A percentile compares a stretch with the other conserved stretches of the same genome.
phyloP scores from a whole-genome alignment of 257 asterid genomes.

The Solanum pimpinellifolium region DNA sequence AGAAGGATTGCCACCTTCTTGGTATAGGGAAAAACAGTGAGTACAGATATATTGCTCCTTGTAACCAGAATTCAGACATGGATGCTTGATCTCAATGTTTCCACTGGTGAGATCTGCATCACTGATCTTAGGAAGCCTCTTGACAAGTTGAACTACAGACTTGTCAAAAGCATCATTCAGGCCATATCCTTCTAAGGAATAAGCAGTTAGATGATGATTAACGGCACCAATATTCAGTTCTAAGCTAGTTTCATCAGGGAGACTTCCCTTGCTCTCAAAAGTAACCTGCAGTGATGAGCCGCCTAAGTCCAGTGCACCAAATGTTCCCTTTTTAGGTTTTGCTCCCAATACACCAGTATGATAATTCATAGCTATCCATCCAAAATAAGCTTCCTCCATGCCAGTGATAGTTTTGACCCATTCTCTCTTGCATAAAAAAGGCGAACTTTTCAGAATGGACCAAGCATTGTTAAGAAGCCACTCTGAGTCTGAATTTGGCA shows the following conservation, averaged over 20 bases:
- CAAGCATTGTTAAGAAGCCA: slow-evolving; percentile 90
- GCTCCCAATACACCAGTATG: slow-evolving; percentile 65
- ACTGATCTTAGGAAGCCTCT: slow-evolving; percentile 40
- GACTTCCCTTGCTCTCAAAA: slow-evolving; percentile 48
- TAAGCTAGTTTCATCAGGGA: slow-evolving; percentile 47
- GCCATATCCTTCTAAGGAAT: slow-evolving; percentile 88
- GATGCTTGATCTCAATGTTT: slow-evolving; percentile 64
- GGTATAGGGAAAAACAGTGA: slow-evolving; percentile 40
- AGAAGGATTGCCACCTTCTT: slow-evolving; percentile 40
- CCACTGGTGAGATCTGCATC: slow-evolving; percentile 44
- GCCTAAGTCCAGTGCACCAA: slow-evolving; percentile 95
- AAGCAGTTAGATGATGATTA: slow-evolving; percentile 78
- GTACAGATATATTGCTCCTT: slow-evolving; percentile 56
- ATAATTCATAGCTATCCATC: slow-evolving; percentile 94
- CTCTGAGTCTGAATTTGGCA: slow-evolving; percentile 76
- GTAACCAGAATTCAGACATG: slow-evolving; percentile 87
- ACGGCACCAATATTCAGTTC: slow-evolving; percentile 68
- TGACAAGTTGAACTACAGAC: slow-evolving; percentile 70
- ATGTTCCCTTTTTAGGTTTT: slow-evolving; percentile 61
- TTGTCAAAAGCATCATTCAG: slow-evolving; percentile 95
- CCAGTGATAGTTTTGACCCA: slow-evolving; percentile 88
- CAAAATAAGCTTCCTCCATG: slow-evolving; percentile 89
- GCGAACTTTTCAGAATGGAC: slow-evolving; percentile 61
- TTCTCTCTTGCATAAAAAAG: slow-evolving; percentile 76
- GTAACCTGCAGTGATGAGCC: slow-evolving; percentile 96